Conservation (phyloP, 2,329 filamentous ascomycete species). For the Diaporthe australafricana region DNA sequence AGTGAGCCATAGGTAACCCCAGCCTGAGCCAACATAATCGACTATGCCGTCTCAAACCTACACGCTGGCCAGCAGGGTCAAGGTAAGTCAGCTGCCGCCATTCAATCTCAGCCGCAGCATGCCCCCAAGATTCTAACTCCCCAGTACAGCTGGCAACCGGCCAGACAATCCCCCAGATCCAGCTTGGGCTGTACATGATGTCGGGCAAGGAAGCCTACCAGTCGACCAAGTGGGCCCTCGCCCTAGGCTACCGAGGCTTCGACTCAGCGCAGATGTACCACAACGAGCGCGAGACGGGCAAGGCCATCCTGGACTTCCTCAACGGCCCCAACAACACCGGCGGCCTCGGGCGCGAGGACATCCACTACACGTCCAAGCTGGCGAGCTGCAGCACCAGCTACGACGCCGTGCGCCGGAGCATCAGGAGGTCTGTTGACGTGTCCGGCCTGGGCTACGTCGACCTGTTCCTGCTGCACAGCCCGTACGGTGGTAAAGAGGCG, state of each 20-base stretch:
- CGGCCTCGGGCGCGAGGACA: slow-evolving; percentile 71
- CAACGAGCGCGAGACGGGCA: slow-evolving; percentile 79
- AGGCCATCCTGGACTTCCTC: slow-evolving; percentile 71
- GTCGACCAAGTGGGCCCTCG: slow-evolving; percentile 69
- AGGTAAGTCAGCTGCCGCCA: background rate
- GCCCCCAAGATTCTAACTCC: slow-evolving; percentile 34
- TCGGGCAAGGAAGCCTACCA: slow-evolving; percentile 68
- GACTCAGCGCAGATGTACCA: slow-evolving; percentile 68
- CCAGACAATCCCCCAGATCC: slow-evolving; percentile 75
- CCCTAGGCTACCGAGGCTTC: slow-evolving; percentile 63
- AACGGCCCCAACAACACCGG: slow-evolving; percentile 52
- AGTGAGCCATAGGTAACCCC: background rate
- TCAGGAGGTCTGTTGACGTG: slow-evolving; percentile 72
- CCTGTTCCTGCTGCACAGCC: slow-evolving; percentile 82
- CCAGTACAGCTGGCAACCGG: slow-evolving; percentile 70
- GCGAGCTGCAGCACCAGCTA: slow-evolving; percentile 74
- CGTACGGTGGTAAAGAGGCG: slow-evolving; percentile 77
- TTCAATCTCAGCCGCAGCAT: background rate
- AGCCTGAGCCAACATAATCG: background rate
- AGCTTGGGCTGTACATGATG: slow-evolving; percentile 81
- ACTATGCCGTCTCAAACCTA: slow-evolving; percentile 34
- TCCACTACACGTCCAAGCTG: slow-evolving; percentile 86
- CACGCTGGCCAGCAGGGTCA: slow-evolving; percentile 35
- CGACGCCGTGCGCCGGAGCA: slow-evolving; percentile 73
- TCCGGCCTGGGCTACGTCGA: slow-evolving; percentile 81